Evolutionary conservation across 2,329 filamentous ascomycete species (phyloP).

Genomic region (Ophiosphaerella narmari): DNA sequence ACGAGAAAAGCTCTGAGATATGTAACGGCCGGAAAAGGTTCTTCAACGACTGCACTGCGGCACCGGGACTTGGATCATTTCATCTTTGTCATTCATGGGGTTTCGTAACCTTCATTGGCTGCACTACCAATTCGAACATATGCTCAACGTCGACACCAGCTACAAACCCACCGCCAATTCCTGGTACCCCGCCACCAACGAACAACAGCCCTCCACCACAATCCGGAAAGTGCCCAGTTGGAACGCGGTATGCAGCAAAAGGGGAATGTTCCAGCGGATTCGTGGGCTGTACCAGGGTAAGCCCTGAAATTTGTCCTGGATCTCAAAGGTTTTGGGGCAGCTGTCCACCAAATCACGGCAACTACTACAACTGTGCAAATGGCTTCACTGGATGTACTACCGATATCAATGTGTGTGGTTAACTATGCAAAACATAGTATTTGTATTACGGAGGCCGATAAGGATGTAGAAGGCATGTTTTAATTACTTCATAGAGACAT

Average conservation of each 20-base stretch:
- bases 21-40: neutral
- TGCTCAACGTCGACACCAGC: neutral
- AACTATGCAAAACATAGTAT: neutral
- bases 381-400: constrained; percentile 1
- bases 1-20: neutral
- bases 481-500: too few species aligned
- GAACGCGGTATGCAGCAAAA: neutral
- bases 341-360: constrained; percentile 1
- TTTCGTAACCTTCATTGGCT: neutral
- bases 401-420: neutral
- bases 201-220: neutral
- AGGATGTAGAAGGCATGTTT: too few species aligned
- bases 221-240: neutral
- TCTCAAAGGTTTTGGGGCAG: neutral
- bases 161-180: neutral
- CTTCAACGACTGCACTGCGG: neutral
- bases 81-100: neutral
- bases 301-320: neutral
- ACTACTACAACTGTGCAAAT: neutral
- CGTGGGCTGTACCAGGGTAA: neutral
- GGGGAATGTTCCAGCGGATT: constrained; percentile 1
- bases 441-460: too few species aligned
- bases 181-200: too few species aligned
- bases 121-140: constrained; percentile 1
- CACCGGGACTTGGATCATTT: constrained; percentile 1